Evolutionary conservation across 2,329 filamentous ascomycete species (phyloP), one percentile per base, ranked within the genome.

Genomic region (Penicillium sp.): DNA sequence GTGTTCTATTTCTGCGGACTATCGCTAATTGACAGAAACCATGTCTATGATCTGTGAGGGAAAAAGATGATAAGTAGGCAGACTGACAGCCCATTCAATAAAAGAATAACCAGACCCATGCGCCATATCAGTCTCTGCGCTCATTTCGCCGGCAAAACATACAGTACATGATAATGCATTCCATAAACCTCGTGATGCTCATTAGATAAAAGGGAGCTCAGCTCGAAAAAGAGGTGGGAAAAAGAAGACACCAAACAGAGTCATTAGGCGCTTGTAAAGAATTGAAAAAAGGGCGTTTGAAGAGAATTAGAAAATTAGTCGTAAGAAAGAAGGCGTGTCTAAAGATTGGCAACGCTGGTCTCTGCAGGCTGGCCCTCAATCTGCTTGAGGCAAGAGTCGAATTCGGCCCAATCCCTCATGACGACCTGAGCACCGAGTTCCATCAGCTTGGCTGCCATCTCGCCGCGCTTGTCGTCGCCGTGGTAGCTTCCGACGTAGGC

Each of bases 401-500:
- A 79, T 57, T 79, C 73, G 18, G 66, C 64, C 78, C 77, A 80
- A 52, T 79, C 63, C 46, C 67, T 71, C 77, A 80, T 90, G 67
- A 90, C 77, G 57, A 84, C 73, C 59, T 80, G 77, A 55, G 83
- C 86, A 14, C 87, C 87, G 1, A 83, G 81, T 11, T 86, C 82
- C 11, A 66, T 77, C 65, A 91, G 72, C 28, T 80, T 70, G 66
- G 83, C 78, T 60, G 80, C 80, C 84, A 91, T 90, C 73, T 87
- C 81, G 48, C 81, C 77, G 74, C 82, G 77, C 74, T 87, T 81
- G 35, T 79, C 79, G 18, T 76, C 75, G 51, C 77, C 77, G 40
- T 78, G 74, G 74, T 93, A 94, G 57, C 88, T 88, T 38, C 91
- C 91, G 28, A 94, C 88, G 73, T 96, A 96, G 55, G 87, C 91